Evolutionary conservation across 2,329 filamentous ascomycete species (phyloP).

Genomic region (Cytospora leucostoma): DNA sequence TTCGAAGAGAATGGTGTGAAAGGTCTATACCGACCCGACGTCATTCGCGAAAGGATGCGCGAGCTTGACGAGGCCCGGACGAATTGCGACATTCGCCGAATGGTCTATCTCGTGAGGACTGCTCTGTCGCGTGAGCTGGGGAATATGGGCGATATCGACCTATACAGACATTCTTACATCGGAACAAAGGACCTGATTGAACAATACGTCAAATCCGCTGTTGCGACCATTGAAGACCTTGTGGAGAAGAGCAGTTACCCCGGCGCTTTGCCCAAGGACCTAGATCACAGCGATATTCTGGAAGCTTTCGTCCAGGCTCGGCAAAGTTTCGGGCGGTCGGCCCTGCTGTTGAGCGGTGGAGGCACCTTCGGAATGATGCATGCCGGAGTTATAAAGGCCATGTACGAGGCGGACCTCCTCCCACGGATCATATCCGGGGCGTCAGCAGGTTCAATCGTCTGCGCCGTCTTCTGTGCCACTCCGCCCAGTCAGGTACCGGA

Average conservation of each 20-base stretch:
- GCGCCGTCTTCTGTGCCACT: conserved; percentile 74
- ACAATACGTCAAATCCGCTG: conserved; percentile 77
- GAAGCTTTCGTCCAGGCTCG: conserved; percentile 72
- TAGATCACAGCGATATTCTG: conserved; percentile 61
- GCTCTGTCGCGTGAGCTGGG: conserved; percentile 78
- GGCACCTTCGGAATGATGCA: conserved; percentile 92
- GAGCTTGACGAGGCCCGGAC: conserved; percentile 74
- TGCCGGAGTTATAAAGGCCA: conserved; percentile 80
- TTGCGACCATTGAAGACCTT: conserved; percentile 72
- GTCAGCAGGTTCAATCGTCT: conserved; percentile 85
- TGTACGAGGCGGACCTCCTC: conserved; percentile 73
- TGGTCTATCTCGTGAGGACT: conserved; percentile 81
- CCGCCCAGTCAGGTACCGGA: conserved; percentile 76
- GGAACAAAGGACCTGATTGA: conserved; percentile 89
- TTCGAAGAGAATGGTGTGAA: conserved; percentile 49
- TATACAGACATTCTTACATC: conserved; percentile 82
- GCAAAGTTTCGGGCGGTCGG: conserved; percentile 83
- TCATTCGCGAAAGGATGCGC: conserved; percentile 69
- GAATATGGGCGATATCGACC: conserved; percentile 77
- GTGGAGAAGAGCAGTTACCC: conserved; percentile 57
- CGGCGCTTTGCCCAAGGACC: conserved; percentile 48
- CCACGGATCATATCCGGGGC: conserved; percentile 87
- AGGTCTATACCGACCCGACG: conserved; percentile 69
- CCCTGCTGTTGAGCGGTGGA: conserved; percentile 79
- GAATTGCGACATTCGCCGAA: conserved; percentile 70